phyloP scores from a whole-genome alignment of 352 stramenopile species.

The Globisporangium uncinulatum region DNA sequence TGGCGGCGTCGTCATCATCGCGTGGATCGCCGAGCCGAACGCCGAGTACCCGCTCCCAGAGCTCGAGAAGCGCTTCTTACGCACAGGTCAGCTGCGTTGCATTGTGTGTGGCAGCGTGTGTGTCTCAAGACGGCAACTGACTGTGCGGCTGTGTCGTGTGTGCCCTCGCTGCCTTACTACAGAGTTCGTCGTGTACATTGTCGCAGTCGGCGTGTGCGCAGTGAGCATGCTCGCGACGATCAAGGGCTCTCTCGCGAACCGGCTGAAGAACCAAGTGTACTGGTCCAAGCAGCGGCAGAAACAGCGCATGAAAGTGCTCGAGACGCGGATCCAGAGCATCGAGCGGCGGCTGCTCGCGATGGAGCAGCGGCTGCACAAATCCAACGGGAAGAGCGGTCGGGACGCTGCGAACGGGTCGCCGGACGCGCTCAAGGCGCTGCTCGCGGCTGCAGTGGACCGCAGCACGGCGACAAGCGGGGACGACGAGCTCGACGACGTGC shows the following conservation, averaged over 20 bases:
- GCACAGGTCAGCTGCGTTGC: constrained; percentile 32
- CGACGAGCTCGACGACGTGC: background rate
- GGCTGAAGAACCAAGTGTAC: constrained; percentile 81
- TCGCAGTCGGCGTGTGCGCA: constrained; percentile 57
- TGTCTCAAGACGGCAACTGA: background rate
- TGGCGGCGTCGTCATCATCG: constrained; percentile 81
- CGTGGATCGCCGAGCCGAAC: constrained; percentile 80
- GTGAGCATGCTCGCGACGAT: constrained; percentile 87
- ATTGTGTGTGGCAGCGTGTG: too few species aligned
- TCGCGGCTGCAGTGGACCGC: background rate
- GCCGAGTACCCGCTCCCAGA: constrained; percentile 82
- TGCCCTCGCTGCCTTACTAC: background rate
- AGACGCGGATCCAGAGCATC: constrained; percentile 57
- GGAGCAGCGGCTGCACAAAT: constrained; percentile 50
- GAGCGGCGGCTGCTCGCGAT: constrained; percentile 62
- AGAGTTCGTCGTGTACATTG: constrained; percentile 80
- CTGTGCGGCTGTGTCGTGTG: background rate
- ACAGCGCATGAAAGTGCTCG: constrained; percentile 72
- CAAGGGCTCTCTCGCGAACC: constrained; percentile 80
- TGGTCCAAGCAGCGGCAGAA: constrained; percentile 80
- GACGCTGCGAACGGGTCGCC: background rate
- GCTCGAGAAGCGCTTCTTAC: constrained; percentile 78
- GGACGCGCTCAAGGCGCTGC: constrained; percentile 3
- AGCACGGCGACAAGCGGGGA: background rate
- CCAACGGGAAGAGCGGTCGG: constrained; percentile 9